Evolutionary conservation across 164 flowering plant species (phyloP), one percentile per base, ranked within the genome.

Genomic region (Umbellularia californica): DNA sequence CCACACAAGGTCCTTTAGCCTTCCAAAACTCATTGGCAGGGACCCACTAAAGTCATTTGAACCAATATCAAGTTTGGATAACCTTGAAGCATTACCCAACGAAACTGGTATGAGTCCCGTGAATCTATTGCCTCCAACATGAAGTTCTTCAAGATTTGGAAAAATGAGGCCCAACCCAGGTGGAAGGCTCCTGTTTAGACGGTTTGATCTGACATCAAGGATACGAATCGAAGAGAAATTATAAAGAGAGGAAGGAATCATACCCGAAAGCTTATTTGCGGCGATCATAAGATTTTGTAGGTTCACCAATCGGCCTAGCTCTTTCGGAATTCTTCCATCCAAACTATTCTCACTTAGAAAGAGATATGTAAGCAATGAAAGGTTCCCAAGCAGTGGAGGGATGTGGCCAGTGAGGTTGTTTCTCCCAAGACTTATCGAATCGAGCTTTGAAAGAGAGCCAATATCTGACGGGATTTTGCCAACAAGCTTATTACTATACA

Each of bases 41-140:
- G 72, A 24, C 71, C 81, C 79, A 0, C 51, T 64, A 19, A 86
- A 70, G 23, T 19, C 25, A 17, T 86, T 88, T 72, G 1, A 69
- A 0, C 86, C n/a, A n/a, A n/a, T n/a, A n/a, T n/a, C n/a, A n/a
- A 74, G 74, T 75, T 70, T 33, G n/a, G 14, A 2, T 7, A 88
- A 78, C 24, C 80, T 80, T 9, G 90, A 78, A 64, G 81, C 75
- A 62, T 87, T 88, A 70, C 69, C 75, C 75, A 88, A 74, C 13
- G 88, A 85, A 30, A 69, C 77, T 2, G 92, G 90, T 65, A 88
- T 80, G 3, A 23, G 19, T 3, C 92, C 92, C 2, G 87, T 82
- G 70, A 88, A 76, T 5, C 75, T 30, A 47, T 88, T 86, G n/a
- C 69, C 0, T 65, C 83, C 75, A 5, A 77, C 65, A 6, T 72